Percentiles rank a stretch among this genome's conserved stretches.
Evolutionary conservation across 768 basidiomycete genomes (phyloP).

Genomic region (Rhodocollybia butyracea): DNA sequence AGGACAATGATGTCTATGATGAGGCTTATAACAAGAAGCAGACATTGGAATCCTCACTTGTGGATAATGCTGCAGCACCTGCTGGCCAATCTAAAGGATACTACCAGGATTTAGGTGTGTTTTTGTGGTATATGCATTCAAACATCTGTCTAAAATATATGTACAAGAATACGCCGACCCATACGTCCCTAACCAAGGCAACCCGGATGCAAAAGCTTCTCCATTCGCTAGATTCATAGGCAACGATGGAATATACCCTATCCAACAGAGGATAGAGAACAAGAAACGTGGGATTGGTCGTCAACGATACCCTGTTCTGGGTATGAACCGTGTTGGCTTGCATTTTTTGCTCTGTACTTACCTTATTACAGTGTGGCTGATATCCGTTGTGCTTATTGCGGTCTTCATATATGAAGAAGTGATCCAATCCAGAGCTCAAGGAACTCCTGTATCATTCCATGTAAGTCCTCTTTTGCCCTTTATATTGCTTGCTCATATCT

Average conservation of each 20-base stretch:
- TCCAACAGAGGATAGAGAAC: conserved; percentile 82
- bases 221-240: conserved; percentile 42
- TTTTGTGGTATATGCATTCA: not conserved
- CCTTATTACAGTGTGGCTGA: conserved; percentile 50
- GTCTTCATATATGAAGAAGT: conserved; percentile 86
- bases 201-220: conserved; percentile 35
- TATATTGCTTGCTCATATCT: not conserved
- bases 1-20: conserved; percentile 24
- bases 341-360: not conserved
- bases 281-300: conserved; percentile 84
- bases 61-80: conserved; percentile 38
- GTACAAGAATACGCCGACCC: conserved; percentile 65
- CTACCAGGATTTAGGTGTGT: conserved; percentile 51
- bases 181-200: conserved; percentile 22
- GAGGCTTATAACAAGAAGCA: conserved; percentile 22
- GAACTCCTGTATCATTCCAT: conserved; percentile 83
- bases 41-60: conserved; percentile 36
- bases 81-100: conserved; percentile 26
- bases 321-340: conserved; percentile 36
- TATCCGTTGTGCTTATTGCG: conserved; percentile 65
- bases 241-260: conserved; percentile 46
- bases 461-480: conserved; percentile 30
- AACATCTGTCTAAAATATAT: not conserved
- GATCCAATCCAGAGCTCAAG: conserved; percentile 70
- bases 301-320: conserved; percentile 75